phyloP scores from a whole-genome alignment of 768 basidiomycete genomes.

The Tylopilus sp. region DNA sequence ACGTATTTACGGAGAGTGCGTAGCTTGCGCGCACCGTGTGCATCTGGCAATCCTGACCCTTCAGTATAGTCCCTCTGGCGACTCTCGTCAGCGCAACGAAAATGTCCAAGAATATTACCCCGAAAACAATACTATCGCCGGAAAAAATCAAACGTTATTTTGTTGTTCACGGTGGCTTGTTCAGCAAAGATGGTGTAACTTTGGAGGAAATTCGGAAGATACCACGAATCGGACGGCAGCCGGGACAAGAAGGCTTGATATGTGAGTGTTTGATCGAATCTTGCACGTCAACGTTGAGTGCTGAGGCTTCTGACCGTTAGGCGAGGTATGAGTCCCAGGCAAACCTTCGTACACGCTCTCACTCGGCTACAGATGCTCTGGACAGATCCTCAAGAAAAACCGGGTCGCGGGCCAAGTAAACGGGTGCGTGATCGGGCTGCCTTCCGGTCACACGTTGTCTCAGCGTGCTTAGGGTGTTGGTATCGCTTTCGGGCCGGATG shows the following conservation, averaged over 20 bases:
- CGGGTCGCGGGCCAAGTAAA: constrained; percentile 94
- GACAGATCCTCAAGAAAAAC: constrained; percentile 90
- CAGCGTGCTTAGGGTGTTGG: constrained; percentile 73
- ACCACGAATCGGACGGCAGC: constrained; percentile 82
- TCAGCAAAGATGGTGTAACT: constrained; percentile 93
- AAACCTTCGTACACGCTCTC: background rate
- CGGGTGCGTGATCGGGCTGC: constrained; percentile 52
- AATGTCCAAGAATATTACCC: constrained; percentile 38
- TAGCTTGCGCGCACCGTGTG: background rate
- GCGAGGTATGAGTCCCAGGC: constrained; percentile 49
- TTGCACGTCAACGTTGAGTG: constrained; percentile 1
- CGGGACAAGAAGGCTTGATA: constrained; percentile 94
- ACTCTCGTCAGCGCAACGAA: constrained; percentile 78
- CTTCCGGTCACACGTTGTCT: constrained; percentile 8
- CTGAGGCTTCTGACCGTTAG: constrained; percentile 32
- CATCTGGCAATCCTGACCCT: constrained; percentile 5
- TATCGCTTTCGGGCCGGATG: constrained; percentile 92
- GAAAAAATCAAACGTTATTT: constrained; percentile 87
- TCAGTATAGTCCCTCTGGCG: constrained; percentile 78
- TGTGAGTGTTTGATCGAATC: constrained; percentile 48
- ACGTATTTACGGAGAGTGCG: constrained; percentile 88
- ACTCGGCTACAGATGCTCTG: constrained; percentile 65
- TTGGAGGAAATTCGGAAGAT: constrained; percentile 90
- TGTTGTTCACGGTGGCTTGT: constrained; percentile 93
- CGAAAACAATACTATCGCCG: constrained; percentile 70